Evolutionary conservation across 164 flowering plant genomes (phyloP), one percentile per base, ranked within the genome.

Genomic region (Vitis rupestris): DNA sequence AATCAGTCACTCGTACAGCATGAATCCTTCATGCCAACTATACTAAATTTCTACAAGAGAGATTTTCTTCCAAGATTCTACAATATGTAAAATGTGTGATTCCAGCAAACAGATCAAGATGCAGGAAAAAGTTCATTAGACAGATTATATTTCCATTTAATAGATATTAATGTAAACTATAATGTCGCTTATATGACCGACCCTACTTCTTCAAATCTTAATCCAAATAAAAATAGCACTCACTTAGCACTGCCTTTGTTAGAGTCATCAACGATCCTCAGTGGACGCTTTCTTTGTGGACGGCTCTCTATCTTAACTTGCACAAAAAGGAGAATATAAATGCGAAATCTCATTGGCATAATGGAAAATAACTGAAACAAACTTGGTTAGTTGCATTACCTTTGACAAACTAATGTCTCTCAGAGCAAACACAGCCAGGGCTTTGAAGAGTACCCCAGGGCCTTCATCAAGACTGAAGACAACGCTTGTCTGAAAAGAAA

Each of bases 401-500:
- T 95, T 95, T n/a, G 91, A 76, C 78, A 93, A 84, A 81, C 82
- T 89, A 69, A 95, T 95, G 29, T 74, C 84, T 79, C 99, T 80
- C 68, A 93, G 63, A 75, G 97, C 89, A 84, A 95, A 95, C 55
- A 86, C 99, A 2, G 98, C 96, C 79, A 95, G 80, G 37, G 99
- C 99, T 80, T 93, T 91, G 70, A 95, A 93, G 63, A 95, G 77
- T 60, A 88, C 79, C 16, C 97, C 99, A 50, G 99, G 94, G 55
- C 99, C 99, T 85, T 95, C 98, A 67, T 93, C 99, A n/a, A 95
- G 77, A 48, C 89, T 78, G 85, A 93, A 93, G 65, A 91, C 99
- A 72, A 95, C 83, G 83, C 97, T 95, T 47, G 98, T 95, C 99
- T 95, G 71, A 30, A 69, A 76, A 77, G 50, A 29, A 79, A 72